Evolutionary conservation across 2,329 filamentous ascomycete genomes (phyloP), one percentile per base, ranked within the genome.

Genomic region (Pestalotiopsis fici): DNA sequence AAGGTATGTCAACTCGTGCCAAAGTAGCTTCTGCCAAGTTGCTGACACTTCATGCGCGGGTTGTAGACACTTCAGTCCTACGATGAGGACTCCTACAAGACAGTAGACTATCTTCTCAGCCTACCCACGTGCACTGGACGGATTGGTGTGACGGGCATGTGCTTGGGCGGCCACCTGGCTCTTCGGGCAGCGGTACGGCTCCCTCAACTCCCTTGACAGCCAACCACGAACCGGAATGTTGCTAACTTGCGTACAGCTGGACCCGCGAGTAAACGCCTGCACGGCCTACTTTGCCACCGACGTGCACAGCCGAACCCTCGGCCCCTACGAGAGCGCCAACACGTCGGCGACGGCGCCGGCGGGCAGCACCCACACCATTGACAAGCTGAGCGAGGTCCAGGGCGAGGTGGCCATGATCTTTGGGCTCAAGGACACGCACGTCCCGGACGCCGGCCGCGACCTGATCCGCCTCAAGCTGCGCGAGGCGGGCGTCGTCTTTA

Each of bases 261-360:
- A 98, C 78, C 85, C 87, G 25, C 87, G 95, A 66, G 88, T 98
- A 67, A 86, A 86, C 50, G 93, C 93, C 35, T 90, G 90, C 47
- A 91, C 97, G 35, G 91, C 93, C 78, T 98, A 94, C 83, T 98
- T 98, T 80, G 94, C 93, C 9, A 98, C 95, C 6, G 95, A 98
- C 81, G 90, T 98, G 64, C 95, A 98, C 83, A 88, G 85, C 70
- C 87, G 88, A 67, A 93, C 91, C 9, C 87, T 98, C 1, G 95
- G 94, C 27, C 86, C 88, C 3, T 72, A 86, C 75, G 64, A 74
- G 12, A 74, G 68, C 82, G 88, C 71, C 88, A 79, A 87, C 78
- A 78, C 79, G 59, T 83, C 83, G 31, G 60, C 76, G 0, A 69
- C 81, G 6, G 76, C 75, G 1, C 77, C 82, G 1, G 71, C 75